Conservation (phyloP, 2,329 filamentous ascomycete species). For the Pestalotiopsis sp. region DNA sequence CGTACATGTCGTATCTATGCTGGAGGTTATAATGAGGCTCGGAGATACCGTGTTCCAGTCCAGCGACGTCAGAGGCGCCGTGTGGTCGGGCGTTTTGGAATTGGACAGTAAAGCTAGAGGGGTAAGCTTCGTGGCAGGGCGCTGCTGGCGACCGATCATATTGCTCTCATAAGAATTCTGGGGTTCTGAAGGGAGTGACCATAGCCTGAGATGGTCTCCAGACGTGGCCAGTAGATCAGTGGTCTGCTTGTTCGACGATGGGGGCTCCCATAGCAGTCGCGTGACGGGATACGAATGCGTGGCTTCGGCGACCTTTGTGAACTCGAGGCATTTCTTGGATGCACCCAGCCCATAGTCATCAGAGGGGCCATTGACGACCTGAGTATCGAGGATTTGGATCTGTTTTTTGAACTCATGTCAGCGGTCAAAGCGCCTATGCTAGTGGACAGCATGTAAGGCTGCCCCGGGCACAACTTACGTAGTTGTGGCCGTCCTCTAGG, state of each 20-base stretch:
- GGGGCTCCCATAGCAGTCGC: conserved; percentile 91
- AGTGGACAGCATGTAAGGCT: background rate
- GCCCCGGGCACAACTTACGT: conserved; percentile 56
- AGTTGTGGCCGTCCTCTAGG: conserved; percentile 96
- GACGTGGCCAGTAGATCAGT: conserved; percentile 94
- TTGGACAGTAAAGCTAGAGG: conserved; percentile 92
- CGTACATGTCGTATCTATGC: conserved; percentile 97
- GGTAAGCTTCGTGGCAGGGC: conserved; percentile 76
- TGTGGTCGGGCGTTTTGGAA: conserved; percentile 97
- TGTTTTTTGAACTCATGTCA: conserved; percentile 34
- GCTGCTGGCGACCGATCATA: conserved; percentile 59
- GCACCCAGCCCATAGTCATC: conserved; percentile 69
- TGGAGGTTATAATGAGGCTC: conserved; percentile 96
- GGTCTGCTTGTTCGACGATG: conserved; percentile 90
- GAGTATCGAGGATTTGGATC: conserved; percentile 97
- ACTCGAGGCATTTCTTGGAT: conserved; percentile 79
- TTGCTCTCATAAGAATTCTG: conserved; percentile 64
- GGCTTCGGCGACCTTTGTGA: conserved; percentile 90
- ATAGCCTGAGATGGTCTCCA: conserved; percentile 88
- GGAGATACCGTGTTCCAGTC: conserved; percentile 99
- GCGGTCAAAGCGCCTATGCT: background rate
- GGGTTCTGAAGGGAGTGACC: conserved; percentile 79
- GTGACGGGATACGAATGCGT: conserved; percentile 98
- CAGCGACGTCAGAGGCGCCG: conserved; percentile 89
- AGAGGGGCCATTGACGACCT: conserved; percentile 69